phyloP scores from a whole-genome alignment of 2,329 filamentous ascomycete species.

The Pseudogymnoascus sp. region DNA sequence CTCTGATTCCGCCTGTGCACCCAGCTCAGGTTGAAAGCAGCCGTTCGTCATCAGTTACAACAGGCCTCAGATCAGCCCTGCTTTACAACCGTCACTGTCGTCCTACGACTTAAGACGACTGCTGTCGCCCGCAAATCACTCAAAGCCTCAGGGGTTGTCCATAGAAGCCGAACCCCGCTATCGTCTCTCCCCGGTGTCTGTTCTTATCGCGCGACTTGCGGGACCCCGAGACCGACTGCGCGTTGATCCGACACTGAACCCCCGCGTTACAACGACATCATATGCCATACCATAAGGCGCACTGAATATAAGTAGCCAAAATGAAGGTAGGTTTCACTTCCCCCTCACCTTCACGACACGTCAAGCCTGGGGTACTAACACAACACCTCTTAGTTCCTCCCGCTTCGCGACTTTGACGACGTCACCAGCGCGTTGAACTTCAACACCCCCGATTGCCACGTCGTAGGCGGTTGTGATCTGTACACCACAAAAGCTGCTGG shows the following conservation, averaged over 20 bases:
- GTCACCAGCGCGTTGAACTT: constrained; percentile 92
- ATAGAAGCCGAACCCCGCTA: not conserved
- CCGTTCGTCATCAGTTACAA: constrained; percentile 34
- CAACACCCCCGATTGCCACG: constrained; percentile 84
- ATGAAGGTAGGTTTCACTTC: constrained; percentile 21
- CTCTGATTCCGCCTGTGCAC: constrained; percentile 34
- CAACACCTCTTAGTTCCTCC: constrained; percentile 64
- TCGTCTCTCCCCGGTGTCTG: not conserved
- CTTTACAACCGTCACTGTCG: constrained; percentile 6
- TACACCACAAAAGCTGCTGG: constrained; percentile 97
- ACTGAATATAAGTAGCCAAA: constrained; percentile 21
- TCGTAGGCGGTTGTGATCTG: constrained; percentile 88
- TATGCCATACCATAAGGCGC: not conserved
- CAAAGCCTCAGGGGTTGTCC: not conserved
- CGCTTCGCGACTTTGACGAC: constrained; percentile 81
- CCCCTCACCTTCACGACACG: constrained; percentile 12
- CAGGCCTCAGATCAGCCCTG: constrained; percentile 24
- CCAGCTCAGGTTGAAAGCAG: constrained; percentile 36
- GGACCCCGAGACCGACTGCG: not conserved
- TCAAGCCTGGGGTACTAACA: not conserved
- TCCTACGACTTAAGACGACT: constrained; percentile 17
- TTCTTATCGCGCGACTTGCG: not conserved
- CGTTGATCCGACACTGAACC: not conserved
- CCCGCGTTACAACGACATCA: not conserved
- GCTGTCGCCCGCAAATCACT: constrained; percentile 2